Conservation (phyloP, 768 basidiomycete species). For the Leccinum fibrillosum region DNA sequence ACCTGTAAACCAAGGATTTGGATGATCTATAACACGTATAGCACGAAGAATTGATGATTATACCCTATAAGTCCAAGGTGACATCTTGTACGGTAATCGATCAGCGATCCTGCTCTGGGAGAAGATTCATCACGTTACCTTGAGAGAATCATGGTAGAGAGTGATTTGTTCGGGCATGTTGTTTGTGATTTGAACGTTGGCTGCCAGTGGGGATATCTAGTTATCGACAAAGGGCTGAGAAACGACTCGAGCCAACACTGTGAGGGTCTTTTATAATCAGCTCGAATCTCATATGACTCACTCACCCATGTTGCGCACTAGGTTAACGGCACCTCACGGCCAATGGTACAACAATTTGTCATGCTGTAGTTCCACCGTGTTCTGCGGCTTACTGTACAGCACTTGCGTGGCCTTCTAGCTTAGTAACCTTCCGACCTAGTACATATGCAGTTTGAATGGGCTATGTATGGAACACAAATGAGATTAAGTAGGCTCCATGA, state of each 20-base stretch:
- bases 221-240: not conserved
- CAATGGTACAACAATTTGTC: not conserved
- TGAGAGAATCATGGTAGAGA: constrained; percentile 35
- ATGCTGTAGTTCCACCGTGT: not conserved
- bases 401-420: not conserved
- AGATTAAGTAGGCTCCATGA: no score
- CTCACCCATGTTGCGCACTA: no score
- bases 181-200: not conserved
- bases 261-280: not conserved
- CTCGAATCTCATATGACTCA: not conserved
- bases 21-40: not conserved
- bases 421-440: not conserved
- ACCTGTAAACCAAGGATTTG: constrained; percentile 31
- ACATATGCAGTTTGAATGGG: no score
- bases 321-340: not conserved
- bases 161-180: constrained; percentile 34
- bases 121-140: constrained; percentile 28
- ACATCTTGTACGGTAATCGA: constrained; percentile 34
- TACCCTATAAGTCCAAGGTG: constrained; percentile 55
- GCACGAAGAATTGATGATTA: constrained; percentile 4
- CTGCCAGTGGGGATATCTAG: not conserved
- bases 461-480: no score
- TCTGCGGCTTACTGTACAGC: not conserved
- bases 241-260: not conserved
- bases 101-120: not conserved